These are phyloP conservation scores for Pterulicium gracile DNA, from an alignment of 1,284 basidiomycete species.

Conservation along the genomic window DNA sequence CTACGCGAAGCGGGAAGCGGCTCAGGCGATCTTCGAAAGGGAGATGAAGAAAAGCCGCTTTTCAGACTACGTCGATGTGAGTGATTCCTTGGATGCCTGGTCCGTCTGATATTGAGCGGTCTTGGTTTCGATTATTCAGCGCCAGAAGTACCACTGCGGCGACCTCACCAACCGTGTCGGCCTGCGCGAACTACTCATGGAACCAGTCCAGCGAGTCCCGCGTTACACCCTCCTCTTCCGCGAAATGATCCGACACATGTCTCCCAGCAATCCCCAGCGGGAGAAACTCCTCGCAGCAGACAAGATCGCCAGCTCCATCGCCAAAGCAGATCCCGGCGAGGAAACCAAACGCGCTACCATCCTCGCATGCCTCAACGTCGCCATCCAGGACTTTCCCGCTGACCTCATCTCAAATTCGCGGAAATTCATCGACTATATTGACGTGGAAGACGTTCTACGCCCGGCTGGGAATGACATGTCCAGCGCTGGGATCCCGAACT, in stretches of 20 bases:
- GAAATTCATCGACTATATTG: constrained; percentile 86
- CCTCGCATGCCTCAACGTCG: constrained; percentile 78
- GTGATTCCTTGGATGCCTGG: constrained; percentile 18
- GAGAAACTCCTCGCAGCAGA: constrained; percentile 79
- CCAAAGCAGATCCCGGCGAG: constrained; percentile 86
- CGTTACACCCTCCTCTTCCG: constrained; percentile 92
- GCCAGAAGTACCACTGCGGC: constrained; percentile 80
- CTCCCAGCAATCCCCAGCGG: constrained; percentile 66
- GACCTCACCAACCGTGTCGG: constrained; percentile 82
- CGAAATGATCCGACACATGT: constrained; percentile 83
- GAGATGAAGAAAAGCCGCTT: constrained; percentile 77
- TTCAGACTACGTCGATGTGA: constrained; percentile 75
- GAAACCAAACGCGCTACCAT: constrained; percentile 84
- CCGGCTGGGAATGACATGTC: constrained; percentile 37
- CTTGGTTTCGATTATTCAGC: constrained; percentile 33
- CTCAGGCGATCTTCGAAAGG: constrained; percentile 80
- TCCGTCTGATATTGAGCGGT: no score
- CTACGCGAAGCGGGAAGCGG: constrained; percentile 88
- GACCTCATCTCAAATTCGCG: constrained; percentile 79
- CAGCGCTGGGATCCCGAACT: constrained; percentile 25
- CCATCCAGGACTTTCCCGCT: constrained; percentile 87
- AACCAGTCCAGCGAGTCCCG: constrained; percentile 98
- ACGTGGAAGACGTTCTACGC: constrained; percentile 76
- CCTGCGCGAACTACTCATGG: constrained; percentile 91
- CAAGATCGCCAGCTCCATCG: constrained; percentile 84